Evolutionary conservation across 2,329 filamentous ascomycete species (phyloP).

Genomic region (Phialocephala subalpina): DNA sequence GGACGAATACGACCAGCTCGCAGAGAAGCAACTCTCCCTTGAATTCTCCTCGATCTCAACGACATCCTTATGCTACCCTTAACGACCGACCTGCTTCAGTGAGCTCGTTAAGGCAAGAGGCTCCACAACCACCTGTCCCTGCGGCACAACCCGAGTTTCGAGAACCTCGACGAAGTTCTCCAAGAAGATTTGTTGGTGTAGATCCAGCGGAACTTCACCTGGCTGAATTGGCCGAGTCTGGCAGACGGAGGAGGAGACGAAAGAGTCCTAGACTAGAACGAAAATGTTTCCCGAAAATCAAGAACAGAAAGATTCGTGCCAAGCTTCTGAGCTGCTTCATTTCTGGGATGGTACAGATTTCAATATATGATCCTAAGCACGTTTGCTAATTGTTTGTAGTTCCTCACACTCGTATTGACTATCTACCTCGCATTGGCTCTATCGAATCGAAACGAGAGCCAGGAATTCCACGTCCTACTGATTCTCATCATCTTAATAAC

Average conservation of each 20-base stretch:
- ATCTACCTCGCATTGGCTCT: slow-evolving; percentile 73
- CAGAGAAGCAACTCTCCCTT: slow-evolving; percentile 43
- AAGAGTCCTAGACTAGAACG: slow-evolving; percentile 39
- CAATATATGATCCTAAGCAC: neutral
- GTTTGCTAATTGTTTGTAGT: slow-evolving; percentile 31
- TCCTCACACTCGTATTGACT: slow-evolving; percentile 39
- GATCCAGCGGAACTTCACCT: slow-evolving; percentile 59
- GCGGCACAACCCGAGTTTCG: slow-evolving; percentile 27
- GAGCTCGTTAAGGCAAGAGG: slow-evolving; percentile 24
- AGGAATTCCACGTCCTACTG: slow-evolving; percentile 81
- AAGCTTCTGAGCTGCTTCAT: slow-evolving; percentile 69
- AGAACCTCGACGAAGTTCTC: slow-evolving; percentile 28
- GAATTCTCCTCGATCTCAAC: slow-evolving; percentile 22
- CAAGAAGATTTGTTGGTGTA: slow-evolving; percentile 47
- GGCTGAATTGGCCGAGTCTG: slow-evolving; percentile 53
- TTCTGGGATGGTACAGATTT: slow-evolving; percentile 57
- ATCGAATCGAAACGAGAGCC: slow-evolving; percentile 67
- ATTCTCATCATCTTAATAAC: slow-evolving; percentile 79
- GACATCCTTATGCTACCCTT: slow-evolving; percentile 30
- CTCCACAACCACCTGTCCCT: slow-evolving; percentile 23
- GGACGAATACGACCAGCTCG: slow-evolving; percentile 49
- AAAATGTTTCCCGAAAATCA: slow-evolving; percentile 57
- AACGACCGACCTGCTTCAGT: slow-evolving; percentile 30
- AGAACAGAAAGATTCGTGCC: slow-evolving; percentile 59
- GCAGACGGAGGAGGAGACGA: slow-evolving; percentile 48